phyloP scores from a whole-genome alignment of 202 grass and related monocot species.

The Bolboschoenoplectus hybrid region DNA sequence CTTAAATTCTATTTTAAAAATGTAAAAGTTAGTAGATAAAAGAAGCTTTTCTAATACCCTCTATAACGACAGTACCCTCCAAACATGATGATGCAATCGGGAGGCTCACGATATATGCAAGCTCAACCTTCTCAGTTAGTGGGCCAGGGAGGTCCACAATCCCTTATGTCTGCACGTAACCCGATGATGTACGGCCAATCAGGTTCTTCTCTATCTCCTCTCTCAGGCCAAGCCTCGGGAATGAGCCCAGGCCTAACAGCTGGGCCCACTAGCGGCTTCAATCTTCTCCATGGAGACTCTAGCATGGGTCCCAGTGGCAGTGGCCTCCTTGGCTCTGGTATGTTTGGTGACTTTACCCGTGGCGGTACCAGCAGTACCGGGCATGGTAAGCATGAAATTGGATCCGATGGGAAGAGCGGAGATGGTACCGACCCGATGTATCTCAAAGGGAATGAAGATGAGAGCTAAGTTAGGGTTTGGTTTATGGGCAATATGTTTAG shows the following conservation, averaged over 20 bases:
- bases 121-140: constrained; percentile 72
- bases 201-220: constrained; percentile 52
- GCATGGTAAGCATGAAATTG: constrained; percentile 56
- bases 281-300: constrained; percentile 81
- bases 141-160: constrained; percentile 52
- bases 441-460: constrained; percentile 89
- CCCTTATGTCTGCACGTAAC: constrained; percentile 82
- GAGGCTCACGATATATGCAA: constrained; percentile 68
- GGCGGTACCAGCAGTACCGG: constrained; percentile 37
- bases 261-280: constrained; percentile 66
- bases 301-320: constrained; percentile 61
- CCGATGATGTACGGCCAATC: constrained; percentile 85
- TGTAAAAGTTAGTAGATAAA: background rate
- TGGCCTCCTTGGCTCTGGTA: constrained; percentile 50
- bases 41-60: background rate
- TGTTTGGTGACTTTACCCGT: constrained; percentile 71
- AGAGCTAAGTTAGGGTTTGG: constrained; percentile 45
- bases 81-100: constrained; percentile 88
- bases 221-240: constrained; percentile 64
- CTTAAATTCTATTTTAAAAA: background rate
- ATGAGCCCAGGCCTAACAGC: constrained; percentile 30
- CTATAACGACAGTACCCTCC: constrained; percentile 64
- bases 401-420: constrained; percentile 53
- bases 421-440: constrained; percentile 80
- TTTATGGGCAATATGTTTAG: constrained; percentile 14